Evolutionary conservation across 75 land plant genomes (phyloP), one percentile per base, ranked within the genome.

Genomic region (Selaginella tamariscina): DNA sequence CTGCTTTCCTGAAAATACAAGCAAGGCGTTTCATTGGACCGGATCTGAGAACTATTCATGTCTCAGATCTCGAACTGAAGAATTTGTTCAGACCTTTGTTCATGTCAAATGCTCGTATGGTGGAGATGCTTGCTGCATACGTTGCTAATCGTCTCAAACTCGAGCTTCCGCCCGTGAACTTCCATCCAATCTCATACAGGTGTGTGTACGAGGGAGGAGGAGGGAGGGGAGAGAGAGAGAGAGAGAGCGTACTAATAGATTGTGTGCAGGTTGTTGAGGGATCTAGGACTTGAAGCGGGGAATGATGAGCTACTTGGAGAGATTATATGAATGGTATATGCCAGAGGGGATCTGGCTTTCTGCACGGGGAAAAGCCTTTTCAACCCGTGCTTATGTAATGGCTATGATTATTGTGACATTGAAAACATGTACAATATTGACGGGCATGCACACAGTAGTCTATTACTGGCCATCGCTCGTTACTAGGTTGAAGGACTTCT

Each of bases 341-440:
- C 88, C 91, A 30, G 75, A 85, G 24, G 99, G 87, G 21, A 70
- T 95, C 22, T 84, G 85, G 84, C 70, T 90, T 24, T 82, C 96
- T 1, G 54, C 83, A 2, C 75, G 83, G 56, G 70, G 30, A 8
- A 32, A 65, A 2, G 76, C 76, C 28, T 44, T 84, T 54, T 91
- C 99, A 54, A 77, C 92, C 21, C 86, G 87, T 30, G 81, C 82
- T 24, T 85, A 79, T 73, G 89, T 90, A 0, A 90, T 90, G 91
- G 81, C 96, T 33, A 77, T 95, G 69, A 18, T 95, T 60, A 78
- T 90, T 62, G 81, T 87, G 23, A 77, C 80, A 20, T 68, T 95
- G 59, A 83, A 90, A 55, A 78, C 71, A 49, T 85, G 2, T 90
- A 85, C 56, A 82, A 84, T 22, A 57, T 95, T 32, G 73, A 90